phyloP scores from a whole-genome alignment of 257 asterid species.

The Solanum bulbocastanum region DNA sequence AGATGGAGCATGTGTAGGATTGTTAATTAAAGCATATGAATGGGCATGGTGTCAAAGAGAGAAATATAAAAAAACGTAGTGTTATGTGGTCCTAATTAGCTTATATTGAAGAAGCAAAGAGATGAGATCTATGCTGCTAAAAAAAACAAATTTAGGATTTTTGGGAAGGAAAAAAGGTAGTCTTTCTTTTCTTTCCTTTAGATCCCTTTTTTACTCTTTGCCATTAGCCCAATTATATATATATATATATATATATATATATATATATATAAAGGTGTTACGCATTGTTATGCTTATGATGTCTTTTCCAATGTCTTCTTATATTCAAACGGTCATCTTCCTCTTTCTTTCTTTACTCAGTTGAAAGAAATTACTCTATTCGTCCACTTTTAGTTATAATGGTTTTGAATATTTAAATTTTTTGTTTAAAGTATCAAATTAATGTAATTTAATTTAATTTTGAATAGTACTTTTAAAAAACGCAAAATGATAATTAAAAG shows the following conservation, averaged over 20 bases:
- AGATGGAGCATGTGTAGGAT: not conserved
- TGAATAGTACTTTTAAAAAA: too few species aligned
- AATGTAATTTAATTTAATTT: too few species aligned
- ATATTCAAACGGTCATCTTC: not conserved
- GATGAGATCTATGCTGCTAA: not conserved
- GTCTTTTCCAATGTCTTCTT: slow-evolving; percentile 23
- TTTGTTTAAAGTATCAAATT: too few species aligned
- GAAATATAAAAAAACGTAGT: too few species aligned
- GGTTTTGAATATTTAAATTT: too few species aligned
- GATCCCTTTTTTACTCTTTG: not conserved
- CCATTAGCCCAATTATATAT: not conserved
- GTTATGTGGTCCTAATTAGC: not conserved
- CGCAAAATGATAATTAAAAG: too few species aligned
- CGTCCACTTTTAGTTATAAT: too few species aligned
- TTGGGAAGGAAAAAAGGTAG: not conserved
- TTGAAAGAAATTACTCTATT: not conserved
- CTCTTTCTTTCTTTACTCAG: not conserved
- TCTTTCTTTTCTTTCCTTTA: not conserved
- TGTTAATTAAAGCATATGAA: not conserved
- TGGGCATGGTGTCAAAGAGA: not conserved
- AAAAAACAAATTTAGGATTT: not conserved
- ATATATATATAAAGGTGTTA: not conserved
- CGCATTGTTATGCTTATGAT: not conserved
- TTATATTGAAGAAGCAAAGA: not conserved
- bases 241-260: not conserved